Base-by-base conservation (phyloP, 495 filamentous ascomycete species). In the Aspergillus homomorphus region DNA sequence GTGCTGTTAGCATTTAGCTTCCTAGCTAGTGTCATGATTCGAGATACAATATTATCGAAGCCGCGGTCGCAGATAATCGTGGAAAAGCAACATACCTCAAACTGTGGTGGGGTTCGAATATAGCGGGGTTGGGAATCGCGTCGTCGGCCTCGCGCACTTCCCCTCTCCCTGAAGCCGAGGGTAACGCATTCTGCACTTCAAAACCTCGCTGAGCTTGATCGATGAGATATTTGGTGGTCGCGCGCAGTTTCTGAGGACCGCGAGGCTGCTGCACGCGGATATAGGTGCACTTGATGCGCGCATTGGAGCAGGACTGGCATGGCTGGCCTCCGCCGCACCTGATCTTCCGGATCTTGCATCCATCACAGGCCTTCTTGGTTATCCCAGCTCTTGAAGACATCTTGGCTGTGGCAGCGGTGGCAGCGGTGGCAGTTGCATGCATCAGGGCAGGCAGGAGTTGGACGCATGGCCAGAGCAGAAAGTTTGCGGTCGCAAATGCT, bases 201-300 rank as follows among this genome's bases (percentile, higher is more conserved):
- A 41, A 6, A 2, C 28, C 57, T 12, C 53, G 41, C 28, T 65
- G 62, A 2, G 59, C 51, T 20, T 65, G 62, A 16, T 62, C 65
- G 26, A 67, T 67, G 24, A 67, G 58, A 28, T 53, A 59, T 38
- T 59, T 61, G n/a, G 66, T 69, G 43, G 57, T 74, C 18, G 66
- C 55, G 7, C 73, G 65, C 57, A 75, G 46, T 16, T 56, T 68
- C 52, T 72, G 62, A 4, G 73, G 75, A 10, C 75, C 75, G 48
- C 73, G 68, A 33, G 61, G 60, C 20, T 64, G 59, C 20, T 66
- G 73, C 3, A 56, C 56, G 18, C 71, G 71, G 51, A 69, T 71
- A 60, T 73, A 76, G 23, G 70, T 76, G 62, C 74, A 78, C 4
- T 69, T 62, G 51, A 76, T 68, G 21, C 72, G 65, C 14, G 69